Percentiles rank a stretch among this genome's conserved stretches.
These are phyloP conservation scores for Kuraishia capsulata DNA, from an alignment of 805 yeast species.

Conservation along the genomic window DNA sequence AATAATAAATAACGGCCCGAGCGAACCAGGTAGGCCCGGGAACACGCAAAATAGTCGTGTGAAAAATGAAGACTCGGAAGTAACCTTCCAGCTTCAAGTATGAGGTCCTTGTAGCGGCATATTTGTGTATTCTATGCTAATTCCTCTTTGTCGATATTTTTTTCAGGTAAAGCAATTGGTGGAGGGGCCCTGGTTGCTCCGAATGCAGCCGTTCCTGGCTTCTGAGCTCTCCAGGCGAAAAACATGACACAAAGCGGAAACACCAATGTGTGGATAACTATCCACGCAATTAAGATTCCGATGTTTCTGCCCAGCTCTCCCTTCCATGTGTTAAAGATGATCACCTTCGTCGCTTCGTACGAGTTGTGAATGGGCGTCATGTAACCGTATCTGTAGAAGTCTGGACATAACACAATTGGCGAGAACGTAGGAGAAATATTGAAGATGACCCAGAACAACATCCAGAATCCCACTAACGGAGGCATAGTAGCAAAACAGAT, in stretches of 20 bases:
- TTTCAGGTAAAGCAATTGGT: background rate
- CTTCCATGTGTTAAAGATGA: constrained; percentile 47
- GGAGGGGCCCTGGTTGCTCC: background rate
- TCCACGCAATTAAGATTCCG: constrained; percentile 56
- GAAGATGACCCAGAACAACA: constrained; percentile 57
- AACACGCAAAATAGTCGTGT: too few species aligned
- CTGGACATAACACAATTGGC: constrained; percentile 49
- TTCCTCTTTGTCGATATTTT: too few species aligned
- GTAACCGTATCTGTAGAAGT: constrained; percentile 56
- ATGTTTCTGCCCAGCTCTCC: constrained; percentile 50
- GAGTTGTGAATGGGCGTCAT: constrained; percentile 64
- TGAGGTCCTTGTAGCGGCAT: too few species aligned
- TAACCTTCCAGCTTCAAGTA: too few species aligned
- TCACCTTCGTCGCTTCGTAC: constrained; percentile 49
- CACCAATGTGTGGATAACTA: constrained; percentile 34
- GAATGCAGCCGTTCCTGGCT: constrained; percentile 4
- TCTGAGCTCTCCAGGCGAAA: constrained; percentile 25
- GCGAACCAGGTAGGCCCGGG: too few species aligned
- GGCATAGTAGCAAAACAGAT: constrained; percentile 45
- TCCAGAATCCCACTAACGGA: constrained; percentile 63
- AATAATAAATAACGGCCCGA: too few species aligned
- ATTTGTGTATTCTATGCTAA: too few species aligned
- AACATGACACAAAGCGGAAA: constrained; percentile 35
- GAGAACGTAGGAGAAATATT: constrained; percentile 65
- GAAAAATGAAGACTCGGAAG: too few species aligned